Base-by-base conservation (phyloP, 352 stramenopile species). In the Phytophthora meadii region DNA sequence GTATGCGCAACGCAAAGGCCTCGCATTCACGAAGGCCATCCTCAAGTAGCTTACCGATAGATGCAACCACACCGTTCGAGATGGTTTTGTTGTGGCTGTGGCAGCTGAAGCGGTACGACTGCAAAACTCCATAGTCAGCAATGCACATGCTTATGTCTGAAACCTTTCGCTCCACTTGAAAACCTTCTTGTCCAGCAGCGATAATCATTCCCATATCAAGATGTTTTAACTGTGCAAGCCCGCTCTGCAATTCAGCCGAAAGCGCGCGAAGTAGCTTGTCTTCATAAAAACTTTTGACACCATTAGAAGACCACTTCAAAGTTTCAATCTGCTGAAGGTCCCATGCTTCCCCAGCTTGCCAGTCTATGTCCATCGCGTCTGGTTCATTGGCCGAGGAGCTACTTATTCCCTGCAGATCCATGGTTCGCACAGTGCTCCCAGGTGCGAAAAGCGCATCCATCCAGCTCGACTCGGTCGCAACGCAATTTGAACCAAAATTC, bases 401-500 rank as follows among this genome's bases (percentile, higher is more conserved):
- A 24, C 60, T 74, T 14, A 77, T 27, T 28, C 60, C 46, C 14
- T 30, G 27, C 17, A 77, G 41, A 19, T 68, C 39, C 19, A 91
- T 53, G 27, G 70, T 73, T 54, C 81, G 63, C 15, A 88, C 58
- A 32, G 72, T 77, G 36, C 72, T 87, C 10, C 77, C 80, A 5
- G 79, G 66, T 25, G 79, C 68, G 17, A 91, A 88, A 15, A 91
- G 65, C 53, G 74, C 70, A 65, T 88, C 85, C 9, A 91, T 45
- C 63, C 86, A 76, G 34, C 62, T 40, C 72, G 82, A 54, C n/a
- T 65, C 55, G 50, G 44, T 25, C 9, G 68, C 65, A 64, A 84
- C 74, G 54, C 54, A 87, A 51, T 89, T 89, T 8, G 72, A 87
- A 15, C 72, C 76, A 56, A 91, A 88, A 61, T 84, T 77, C 5